A percentile compares a stretch with the other conserved stretches of the same genome.
Conservation (phyloP, 805 yeast genomes). For the Yamadazyma olivae region DNA sequence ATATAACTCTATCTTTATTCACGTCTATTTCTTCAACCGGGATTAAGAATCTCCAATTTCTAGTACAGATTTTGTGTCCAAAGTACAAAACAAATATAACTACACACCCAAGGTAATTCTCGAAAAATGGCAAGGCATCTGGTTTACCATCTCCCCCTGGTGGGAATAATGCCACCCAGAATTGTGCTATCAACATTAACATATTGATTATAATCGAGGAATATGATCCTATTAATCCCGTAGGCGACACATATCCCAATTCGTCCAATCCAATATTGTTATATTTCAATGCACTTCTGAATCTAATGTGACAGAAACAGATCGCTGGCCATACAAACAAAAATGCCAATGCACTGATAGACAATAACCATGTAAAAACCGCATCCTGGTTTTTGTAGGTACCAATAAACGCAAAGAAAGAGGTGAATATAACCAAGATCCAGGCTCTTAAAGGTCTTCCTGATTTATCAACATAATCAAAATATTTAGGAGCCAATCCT, state of each 20-base stretch:
- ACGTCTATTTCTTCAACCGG: conserved; percentile 29
- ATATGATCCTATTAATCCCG: conserved; percentile 39
- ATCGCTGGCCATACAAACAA: conserved; percentile 43
- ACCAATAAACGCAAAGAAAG: conserved; percentile 39
- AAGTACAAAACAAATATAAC: conserved; percentile 29
- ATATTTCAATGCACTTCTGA: conserved; percentile 35
- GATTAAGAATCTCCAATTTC: conserved; percentile 28
- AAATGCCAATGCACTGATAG: conserved; percentile 41
- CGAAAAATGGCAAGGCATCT: conserved; percentile 28
- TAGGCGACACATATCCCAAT: conserved; percentile 35
- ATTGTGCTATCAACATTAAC: conserved; percentile 39
- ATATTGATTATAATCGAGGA: conserved; percentile 29
- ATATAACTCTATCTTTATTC: conserved; percentile 26
- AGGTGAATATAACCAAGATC: conserved; percentile 29
- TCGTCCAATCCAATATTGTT: conserved; percentile 24
- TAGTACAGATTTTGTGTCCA: conserved; percentile 30
- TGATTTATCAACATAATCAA: conserved; percentile 37
- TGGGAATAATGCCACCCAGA: conserved; percentile 45
- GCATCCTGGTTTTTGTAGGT: conserved; percentile 37
- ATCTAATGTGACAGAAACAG: conserved; percentile 38
- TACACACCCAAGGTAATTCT: conserved; percentile 30
- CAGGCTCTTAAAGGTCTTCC: conserved; percentile 43
- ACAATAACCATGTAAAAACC: conserved; percentile 41
- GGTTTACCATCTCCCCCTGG: conserved; percentile 23
- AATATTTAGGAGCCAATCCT: conserved; percentile 37